phyloP scores from a whole-genome alignment of 2,329 filamentous ascomycete genomes.

The Thielaviopsis euricoi region DNA sequence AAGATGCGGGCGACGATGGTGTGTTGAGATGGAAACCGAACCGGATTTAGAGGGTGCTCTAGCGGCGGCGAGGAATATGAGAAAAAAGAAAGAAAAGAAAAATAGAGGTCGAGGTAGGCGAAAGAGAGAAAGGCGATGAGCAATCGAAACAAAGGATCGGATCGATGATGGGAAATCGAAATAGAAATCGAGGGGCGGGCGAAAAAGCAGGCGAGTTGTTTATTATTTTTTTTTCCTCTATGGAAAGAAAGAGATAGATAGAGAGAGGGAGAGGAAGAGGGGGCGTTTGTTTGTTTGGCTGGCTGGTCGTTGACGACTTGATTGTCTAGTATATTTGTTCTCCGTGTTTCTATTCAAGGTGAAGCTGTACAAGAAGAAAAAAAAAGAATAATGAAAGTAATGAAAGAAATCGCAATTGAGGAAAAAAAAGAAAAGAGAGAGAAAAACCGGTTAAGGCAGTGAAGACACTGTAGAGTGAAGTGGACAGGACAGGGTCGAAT shows the following conservation, averaged over 20 bases:
- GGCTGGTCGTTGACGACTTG: neutral
- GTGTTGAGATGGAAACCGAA: neutral
- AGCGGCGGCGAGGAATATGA: neutral
- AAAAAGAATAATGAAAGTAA: constrained; percentile 11
- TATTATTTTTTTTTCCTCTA: neutral
- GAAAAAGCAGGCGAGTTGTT: neutral
- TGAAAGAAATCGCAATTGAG: neutral
- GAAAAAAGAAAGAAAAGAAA: neutral
- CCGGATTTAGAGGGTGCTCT: neutral
- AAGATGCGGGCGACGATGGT: neutral
- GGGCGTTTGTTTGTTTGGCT: neutral
- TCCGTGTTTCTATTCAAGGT: neutral
- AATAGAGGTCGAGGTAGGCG: neutral
- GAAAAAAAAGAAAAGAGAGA: constrained; percentile 11
- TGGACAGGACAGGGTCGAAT: too few species aligned
- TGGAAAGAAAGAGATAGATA: too few species aligned
- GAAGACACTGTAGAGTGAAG: neutral
- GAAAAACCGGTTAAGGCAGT: neutral
- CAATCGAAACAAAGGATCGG: constrained; percentile 1
- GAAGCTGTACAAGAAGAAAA: neutral
- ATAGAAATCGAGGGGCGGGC: neutral
- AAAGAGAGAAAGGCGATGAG: constrained; percentile 15
- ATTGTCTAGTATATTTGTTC: neutral
- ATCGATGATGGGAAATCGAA: neutral
- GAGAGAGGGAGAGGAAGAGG: too few species aligned